These are phyloP conservation scores for Diaporthe caulivora DNA, from an alignment of 2,329 filamentous ascomycete genomes.

Conservation along the genomic window DNA sequence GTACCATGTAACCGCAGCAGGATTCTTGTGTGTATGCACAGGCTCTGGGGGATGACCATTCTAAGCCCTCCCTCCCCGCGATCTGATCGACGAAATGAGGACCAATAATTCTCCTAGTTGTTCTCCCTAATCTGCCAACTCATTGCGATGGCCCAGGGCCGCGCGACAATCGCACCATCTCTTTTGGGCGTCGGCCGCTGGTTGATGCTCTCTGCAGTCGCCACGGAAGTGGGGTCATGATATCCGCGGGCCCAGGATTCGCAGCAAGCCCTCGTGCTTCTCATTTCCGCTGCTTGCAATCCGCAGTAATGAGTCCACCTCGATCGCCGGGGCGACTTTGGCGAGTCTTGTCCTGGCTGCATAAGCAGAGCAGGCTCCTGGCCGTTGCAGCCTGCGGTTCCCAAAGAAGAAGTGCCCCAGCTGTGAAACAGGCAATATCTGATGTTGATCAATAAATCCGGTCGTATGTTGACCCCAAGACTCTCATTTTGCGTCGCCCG, in stretches of 20 bases:
- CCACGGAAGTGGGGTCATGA: slow-evolving; percentile 28
- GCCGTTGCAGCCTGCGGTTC: neutral
- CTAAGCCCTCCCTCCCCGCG: slow-evolving; percentile 4
- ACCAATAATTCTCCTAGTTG: slow-evolving; percentile 18
- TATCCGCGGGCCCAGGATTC: slow-evolving; percentile 2
- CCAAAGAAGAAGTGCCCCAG: neutral
- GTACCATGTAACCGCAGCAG: neutral
- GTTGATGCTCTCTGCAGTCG: slow-evolving; percentile 8
- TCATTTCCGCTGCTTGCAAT: slow-evolving; percentile 26
- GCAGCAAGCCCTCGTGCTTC: slow-evolving; percentile 9
- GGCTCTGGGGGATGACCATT: slow-evolving; percentile 23
- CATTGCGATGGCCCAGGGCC: slow-evolving; percentile 15
- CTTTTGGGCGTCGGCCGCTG: slow-evolving; percentile 17
- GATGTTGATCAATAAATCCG: slow-evolving; percentile 4
- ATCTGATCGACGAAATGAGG: slow-evolving; percentile 18
- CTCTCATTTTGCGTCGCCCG: neutral
- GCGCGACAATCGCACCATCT: slow-evolving; percentile 30
- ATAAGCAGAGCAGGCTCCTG: neutral
- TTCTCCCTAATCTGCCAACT: slow-evolving; percentile 1
- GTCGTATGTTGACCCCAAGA: neutral
- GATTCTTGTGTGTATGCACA: slow-evolving; percentile 15
- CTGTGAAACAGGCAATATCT: neutral
- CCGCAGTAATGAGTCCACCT: slow-evolving; percentile 23
- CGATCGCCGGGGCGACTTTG: neutral
- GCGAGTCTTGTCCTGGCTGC: slow-evolving; percentile 4